Conservation (phyloP, 1,139 yeast species). For the Kodamaea suecica region DNA sequence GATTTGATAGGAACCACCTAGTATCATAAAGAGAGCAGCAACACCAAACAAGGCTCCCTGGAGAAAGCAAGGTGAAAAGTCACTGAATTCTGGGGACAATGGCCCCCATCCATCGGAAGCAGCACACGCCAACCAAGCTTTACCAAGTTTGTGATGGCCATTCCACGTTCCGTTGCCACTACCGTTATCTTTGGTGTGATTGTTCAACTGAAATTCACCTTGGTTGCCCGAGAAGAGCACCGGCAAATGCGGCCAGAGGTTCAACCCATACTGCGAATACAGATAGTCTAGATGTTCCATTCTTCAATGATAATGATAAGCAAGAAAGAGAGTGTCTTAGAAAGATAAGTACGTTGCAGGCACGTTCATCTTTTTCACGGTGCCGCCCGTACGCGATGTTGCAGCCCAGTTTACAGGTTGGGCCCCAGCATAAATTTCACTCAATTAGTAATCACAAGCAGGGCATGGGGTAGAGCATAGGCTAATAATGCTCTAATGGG, state of each 20-base stretch:
- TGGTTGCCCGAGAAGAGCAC: background rate
- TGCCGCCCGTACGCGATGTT: too few relatives aligned
- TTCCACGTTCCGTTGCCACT: too few relatives aligned
- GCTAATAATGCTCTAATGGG: too few relatives aligned
- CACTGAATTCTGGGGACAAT: conserved; percentile 53
- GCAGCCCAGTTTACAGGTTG: too few relatives aligned
- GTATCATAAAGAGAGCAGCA: conserved; percentile 51
- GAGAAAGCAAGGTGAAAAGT: conserved; percentile 78
- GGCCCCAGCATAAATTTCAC: too few relatives aligned
- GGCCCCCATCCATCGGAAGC: conserved; percentile 73
- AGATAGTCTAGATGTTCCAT: conserved; percentile 10
- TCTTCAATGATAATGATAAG: background rate
- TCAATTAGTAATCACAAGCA: too few relatives aligned
- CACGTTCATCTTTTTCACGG: too few relatives aligned
- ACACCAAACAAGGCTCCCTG: conserved; percentile 63
- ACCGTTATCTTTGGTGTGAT: too few relatives aligned
- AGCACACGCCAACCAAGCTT: conserved; percentile 12
- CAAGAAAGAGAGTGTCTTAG: background rate
- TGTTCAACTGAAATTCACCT: background rate
- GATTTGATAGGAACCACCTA: conserved; percentile 51
- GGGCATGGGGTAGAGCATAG: too few relatives aligned
- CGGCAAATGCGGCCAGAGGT: conserved; percentile 5
- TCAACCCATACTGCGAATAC: conserved; percentile 4
- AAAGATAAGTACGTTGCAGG: background rate
- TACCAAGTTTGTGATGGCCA: background rate